Base-by-base conservation (phyloP, 129 eudicot genomes). In the Erigeron canadensis region DNA sequence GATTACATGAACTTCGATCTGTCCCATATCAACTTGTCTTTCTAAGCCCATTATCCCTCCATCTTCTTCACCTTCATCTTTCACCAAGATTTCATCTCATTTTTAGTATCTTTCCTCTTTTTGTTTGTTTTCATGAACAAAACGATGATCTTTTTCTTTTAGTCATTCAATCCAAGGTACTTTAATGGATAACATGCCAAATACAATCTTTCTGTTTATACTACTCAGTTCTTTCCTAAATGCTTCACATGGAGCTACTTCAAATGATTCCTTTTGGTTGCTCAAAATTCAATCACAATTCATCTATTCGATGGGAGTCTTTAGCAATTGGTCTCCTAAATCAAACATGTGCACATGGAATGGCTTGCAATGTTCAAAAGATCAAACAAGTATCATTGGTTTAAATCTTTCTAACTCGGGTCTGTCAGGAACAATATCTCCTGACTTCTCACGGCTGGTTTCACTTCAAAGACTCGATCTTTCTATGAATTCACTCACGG, bases 321-420 rank as follows among this genome's bases (percentile, higher is more conserved):
- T 94, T 12, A 74, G 79, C 47, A 87, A 81, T 76, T 94, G 98
- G 98, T 84, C 82, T 60, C 74, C 83, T 72, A 63, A 28, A 60
- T 74, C 81, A 56, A 81, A 77, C 61, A 50, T 94, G n/a, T 94
- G 98, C 71, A 70, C 83, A 28, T 94, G 98, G 98, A 85, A 82
- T 63, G 98, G 98, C 45, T 48, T 94, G 22, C 74, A 84, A 72
- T 94, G 98, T 60, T 84, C 96, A 54, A 55, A 77, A 38, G 90
- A 94, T 81, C 86, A 70, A 71, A 72, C 84, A n/a, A 87, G 72
- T 58, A 56, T 94, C 19, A 50, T 79, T 69, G 74, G 88, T 69
- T 67, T 94, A 57, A 87, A 94, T 77, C 84, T 94, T 46, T 82
- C 96, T 38, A 62, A 56, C 76, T 82, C 83, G 22, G 93, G 96